Base-by-base conservation (phyloP, 1,284 basidiomycete genomes). In the Apiotrichum gamsii region DNA sequence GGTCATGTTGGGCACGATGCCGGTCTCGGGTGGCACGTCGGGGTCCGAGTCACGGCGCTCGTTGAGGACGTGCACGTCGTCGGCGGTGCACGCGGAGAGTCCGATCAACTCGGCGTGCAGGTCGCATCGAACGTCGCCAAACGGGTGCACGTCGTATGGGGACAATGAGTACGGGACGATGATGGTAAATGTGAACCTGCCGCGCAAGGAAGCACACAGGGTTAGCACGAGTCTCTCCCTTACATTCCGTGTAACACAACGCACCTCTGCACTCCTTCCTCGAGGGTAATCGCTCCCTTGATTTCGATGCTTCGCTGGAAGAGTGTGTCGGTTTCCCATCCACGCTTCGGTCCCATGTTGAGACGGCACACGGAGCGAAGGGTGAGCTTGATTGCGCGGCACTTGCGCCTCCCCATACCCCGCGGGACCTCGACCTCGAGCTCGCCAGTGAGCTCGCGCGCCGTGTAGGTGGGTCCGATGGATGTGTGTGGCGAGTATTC, bases 301-400 rank as follows among this genome's bases (percentile, higher is more conserved):
- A 58, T 36, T 28, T 58, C 60, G 9, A 57, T 42, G n/a, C 52
- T 51, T n/a, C 56, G 47, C 43, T 58, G 50, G 25, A 58, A 62
- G 8, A 65, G 38, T 15, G 51, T 43, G 51, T 63, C 61, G 46
- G 59, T 54, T 36, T 65, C 62, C 51, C 52, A 52, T 9, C 54
- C 55, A 29, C 57, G 39, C 18, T 43, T 45, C 5, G 29, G 29
- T 8, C 59, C 59, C 55, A 65, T 63, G 39, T 58, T 43, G 9
- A 65, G 47, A 13, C 48, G 45, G 13, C 41, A 43, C 16, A 51
- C 39, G 11, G 54, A 56, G 31, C 52, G 43, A 2, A 64, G 37
- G 3, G 49, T 59, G 10, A 70, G 56, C 33, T 59, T 47, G 39
- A 70, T 62, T 2, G 58, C 48, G 32, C 60, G 61, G 34, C 61